A percentile compares a stretch with the other conserved stretches of the same genome.
These are phyloP conservation scores for Acmispon strigosus DNA, from an alignment of 306 rosid species.

Conservation along the genomic window DNA sequence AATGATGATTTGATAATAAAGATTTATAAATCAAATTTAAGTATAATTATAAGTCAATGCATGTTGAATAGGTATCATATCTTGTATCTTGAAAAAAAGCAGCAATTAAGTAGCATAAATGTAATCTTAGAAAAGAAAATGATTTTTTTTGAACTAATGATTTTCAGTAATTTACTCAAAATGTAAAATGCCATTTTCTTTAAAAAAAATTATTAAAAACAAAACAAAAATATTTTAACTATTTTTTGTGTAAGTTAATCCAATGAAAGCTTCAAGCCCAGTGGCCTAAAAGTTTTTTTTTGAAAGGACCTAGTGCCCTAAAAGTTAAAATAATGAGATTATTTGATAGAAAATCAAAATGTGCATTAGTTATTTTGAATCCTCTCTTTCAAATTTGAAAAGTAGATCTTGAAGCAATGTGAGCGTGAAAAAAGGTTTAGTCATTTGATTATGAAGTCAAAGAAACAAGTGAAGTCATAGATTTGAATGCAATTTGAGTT, in stretches of 20 bases:
- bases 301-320: too few relatives aligned
- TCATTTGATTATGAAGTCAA: slow-evolving; percentile 17
- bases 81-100: neutral
- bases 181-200: too few relatives aligned
- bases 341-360: neutral
- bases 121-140: neutral
- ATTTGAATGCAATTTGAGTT: slow-evolving; percentile 25
- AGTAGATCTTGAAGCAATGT: slow-evolving; percentile 1
- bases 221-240: too few relatives aligned
- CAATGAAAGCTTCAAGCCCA: neutral
- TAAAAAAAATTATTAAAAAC: neutral
- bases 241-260: neutral
- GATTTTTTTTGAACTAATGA: neutral
- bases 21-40: neutral
- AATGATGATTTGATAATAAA: neutral
- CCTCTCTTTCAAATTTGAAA: neutral
- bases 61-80: too few relatives aligned
- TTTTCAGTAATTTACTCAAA: neutral
- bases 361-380: neutral
- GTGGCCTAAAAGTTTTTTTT: neutral
- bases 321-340: neutral
- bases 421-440: neutral
- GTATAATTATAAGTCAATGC: too few relatives aligned
- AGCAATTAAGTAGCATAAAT: neutral
- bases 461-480: slow-evolving; percentile 22